A percentile compares a stretch with the other conserved stretches of the same genome.
Conservation (phyloP, 2,329 filamentous ascomycete genomes). For the Apiospora pterosperma region DNA sequence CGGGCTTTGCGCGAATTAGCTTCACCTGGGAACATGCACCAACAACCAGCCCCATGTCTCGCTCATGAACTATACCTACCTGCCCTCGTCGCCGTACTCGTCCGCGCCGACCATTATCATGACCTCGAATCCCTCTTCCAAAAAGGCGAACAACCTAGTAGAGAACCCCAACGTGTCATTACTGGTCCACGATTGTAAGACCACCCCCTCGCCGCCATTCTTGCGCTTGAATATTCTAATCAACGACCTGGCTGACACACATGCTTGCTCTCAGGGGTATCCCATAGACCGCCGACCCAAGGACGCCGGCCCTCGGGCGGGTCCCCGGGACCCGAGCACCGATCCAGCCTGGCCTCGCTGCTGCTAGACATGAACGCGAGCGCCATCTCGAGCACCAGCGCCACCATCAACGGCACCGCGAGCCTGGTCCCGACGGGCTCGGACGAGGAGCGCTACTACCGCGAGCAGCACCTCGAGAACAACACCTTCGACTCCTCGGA, state of each 20-base stretch:
- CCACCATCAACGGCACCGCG: slow-evolving; percentile 89
- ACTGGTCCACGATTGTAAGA: slow-evolving; percentile 85
- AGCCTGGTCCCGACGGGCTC: slow-evolving; percentile 68
- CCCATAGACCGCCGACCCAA: slow-evolving; percentile 80
- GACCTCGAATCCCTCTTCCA: slow-evolving; percentile 79
- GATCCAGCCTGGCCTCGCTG: slow-evolving; percentile 75
- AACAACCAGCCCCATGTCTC: slow-evolving; percentile 85
- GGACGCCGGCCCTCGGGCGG: slow-evolving; percentile 55
- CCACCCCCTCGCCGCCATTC: background rate
- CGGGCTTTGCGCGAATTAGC: slow-evolving; percentile 46
- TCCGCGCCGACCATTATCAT: slow-evolving; percentile 83
- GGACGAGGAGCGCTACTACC: slow-evolving; percentile 82
- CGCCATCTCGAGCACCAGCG: slow-evolving; percentile 82
- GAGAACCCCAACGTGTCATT: slow-evolving; percentile 85
- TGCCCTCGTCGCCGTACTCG: slow-evolving; percentile 71
- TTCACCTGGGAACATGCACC: slow-evolving; percentile 90
- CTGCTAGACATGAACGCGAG: slow-evolving; percentile 89
- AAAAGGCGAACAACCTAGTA: slow-evolving; percentile 78
- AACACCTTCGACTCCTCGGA: slow-evolving; percentile 69
- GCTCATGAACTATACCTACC: slow-evolving; percentile 99
- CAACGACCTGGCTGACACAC: background rate
- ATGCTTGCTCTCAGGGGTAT: slow-evolving; percentile 61
- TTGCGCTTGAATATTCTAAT: background rate
- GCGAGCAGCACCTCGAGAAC: slow-evolving; percentile 80
- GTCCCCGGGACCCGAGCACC: slow-evolving; percentile 60